Conservation (phyloP, 805 yeast species). For the Naumovozyma baii region DNA sequence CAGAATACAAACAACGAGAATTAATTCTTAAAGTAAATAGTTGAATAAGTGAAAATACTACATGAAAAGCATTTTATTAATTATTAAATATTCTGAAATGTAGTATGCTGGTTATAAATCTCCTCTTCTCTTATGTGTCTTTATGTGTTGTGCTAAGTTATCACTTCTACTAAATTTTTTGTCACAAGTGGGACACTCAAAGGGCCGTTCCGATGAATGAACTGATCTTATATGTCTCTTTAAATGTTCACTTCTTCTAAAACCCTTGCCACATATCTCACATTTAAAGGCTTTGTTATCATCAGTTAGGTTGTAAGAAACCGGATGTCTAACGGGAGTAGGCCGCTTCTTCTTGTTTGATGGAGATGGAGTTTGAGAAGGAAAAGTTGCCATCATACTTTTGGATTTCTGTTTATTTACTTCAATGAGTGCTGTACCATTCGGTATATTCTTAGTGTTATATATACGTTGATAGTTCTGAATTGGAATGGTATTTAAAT, state of each 20-base stretch:
- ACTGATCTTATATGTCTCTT: conserved; percentile 59
- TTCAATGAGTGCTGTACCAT: no score
- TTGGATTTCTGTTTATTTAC: no score
- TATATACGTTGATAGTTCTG: background rate
- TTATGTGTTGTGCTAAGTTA: conserved; percentile 55
- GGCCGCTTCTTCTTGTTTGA: background rate
- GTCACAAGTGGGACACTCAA: conserved; percentile 46
- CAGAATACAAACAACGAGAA: no score
- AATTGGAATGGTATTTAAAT: background rate
- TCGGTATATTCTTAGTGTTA: background rate
- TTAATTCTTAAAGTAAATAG: no score
- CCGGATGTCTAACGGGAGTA: background rate
- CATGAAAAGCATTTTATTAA: no score
- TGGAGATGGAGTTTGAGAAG: background rate
- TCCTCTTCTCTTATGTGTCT: conserved; percentile 37
- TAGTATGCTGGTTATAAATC: conserved; percentile 17
- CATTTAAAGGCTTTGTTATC: conserved; percentile 33
- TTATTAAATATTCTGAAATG: background rate
- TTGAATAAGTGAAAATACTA: no score
- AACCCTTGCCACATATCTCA: conserved; percentile 33
- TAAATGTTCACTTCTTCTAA: conserved; percentile 57
- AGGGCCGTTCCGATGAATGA: conserved; percentile 52
- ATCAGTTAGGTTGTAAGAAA: conserved; percentile 8
- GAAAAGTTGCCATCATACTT: no score
- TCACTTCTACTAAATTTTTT: conserved; percentile 60